phyloP scores from a whole-genome alignment of 2,329 filamentous ascomycete species.

The Ceratocystis cubensis region DNA sequence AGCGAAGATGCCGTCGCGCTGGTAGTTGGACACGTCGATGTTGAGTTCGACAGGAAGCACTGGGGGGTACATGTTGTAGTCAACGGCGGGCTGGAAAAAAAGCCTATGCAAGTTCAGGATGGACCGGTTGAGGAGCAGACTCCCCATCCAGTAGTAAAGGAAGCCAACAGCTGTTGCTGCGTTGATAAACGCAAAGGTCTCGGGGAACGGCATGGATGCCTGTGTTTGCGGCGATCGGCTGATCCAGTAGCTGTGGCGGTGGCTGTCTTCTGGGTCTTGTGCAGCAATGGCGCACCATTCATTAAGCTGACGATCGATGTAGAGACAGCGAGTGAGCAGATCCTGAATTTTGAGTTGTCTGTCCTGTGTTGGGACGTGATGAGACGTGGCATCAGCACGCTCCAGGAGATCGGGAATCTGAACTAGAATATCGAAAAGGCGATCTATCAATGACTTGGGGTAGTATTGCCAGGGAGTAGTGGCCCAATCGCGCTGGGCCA shows the following conservation, averaged over 20 bases:
- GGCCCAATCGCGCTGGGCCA: constrained; percentile 41
- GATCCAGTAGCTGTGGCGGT: constrained; percentile 29
- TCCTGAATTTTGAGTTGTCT: constrained; percentile 37
- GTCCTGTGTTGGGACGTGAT: constrained; percentile 30
- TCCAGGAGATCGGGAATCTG: constrained; percentile 37
- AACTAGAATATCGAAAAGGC: constrained; percentile 39
- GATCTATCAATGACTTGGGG: constrained; percentile 39
- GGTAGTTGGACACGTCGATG: constrained; percentile 34
- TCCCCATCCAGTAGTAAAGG: constrained; percentile 42
- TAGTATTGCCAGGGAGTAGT: constrained; percentile 40
- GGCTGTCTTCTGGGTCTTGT: constrained; percentile 23
- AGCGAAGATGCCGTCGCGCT: constrained; percentile 35
- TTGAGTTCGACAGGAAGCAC: constrained; percentile 30
- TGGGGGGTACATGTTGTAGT: constrained; percentile 30
- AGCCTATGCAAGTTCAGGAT: constrained; percentile 35
- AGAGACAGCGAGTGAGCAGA: constrained; percentile 36
- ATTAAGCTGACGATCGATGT: constrained; percentile 37
- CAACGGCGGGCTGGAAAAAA: constrained; percentile 35
- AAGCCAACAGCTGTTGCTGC: constrained; percentile 35
- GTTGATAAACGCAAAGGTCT: constrained; percentile 36
- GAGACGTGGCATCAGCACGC: constrained; percentile 33
- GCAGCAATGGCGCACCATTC: constrained; percentile 34
- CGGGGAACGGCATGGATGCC: constrained; percentile 33
- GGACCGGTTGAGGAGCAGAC: constrained; percentile 38
- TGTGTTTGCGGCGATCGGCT: constrained; percentile 23